Percentiles rank a stretch among this genome's conserved stretches.
Conservation (phyloP, 2,329 filamentous ascomycete species). For the Hyphodiscus sp. region DNA sequence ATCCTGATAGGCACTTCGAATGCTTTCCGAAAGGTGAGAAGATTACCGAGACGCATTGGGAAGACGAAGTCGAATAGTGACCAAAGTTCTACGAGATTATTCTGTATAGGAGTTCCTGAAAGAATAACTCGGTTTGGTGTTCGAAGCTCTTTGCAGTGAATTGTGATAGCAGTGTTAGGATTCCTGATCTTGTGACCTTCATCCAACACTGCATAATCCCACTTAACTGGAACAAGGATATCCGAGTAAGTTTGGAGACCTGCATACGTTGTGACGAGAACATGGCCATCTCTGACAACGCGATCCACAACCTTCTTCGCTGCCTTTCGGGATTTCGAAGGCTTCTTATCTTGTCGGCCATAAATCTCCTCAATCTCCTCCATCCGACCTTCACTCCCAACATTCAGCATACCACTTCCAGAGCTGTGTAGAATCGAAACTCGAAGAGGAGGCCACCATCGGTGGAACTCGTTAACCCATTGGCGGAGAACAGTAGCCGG, state of each 20-base stretch:
- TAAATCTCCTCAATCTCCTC: slow-evolving; percentile 50
- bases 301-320: slow-evolving; percentile 76
- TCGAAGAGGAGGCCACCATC: slow-evolving; percentile 98
- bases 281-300: slow-evolving; percentile 78
- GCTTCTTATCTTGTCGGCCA: slow-evolving; percentile 31
- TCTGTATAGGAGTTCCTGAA: slow-evolving; percentile 96
- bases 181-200: slow-evolving; percentile 99
- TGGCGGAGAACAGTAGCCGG: slow-evolving; percentile 93
- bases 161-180: slow-evolving; percentile 88
- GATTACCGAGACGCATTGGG: slow-evolving; percentile 86
- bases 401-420: slow-evolving; percentile 90
- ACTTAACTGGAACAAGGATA: slow-evolving; percentile 73
- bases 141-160: slow-evolving; percentile 88
- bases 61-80: slow-evolving; percentile 97
- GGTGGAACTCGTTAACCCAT: slow-evolving; percentile 98
- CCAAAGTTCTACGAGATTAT: slow-evolving; percentile 92
- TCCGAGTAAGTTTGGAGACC: slow-evolving; percentile 90
- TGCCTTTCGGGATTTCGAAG: slow-evolving; percentile 55
- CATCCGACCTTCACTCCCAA: slow-evolving; percentile 56
- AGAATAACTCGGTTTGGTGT: slow-evolving; percentile 89
- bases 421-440: slow-evolving; percentile 94
- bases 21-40: slow-evolving; percentile 83
- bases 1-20: slow-evolving; percentile 92
- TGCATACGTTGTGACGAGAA: slow-evolving; percentile 92
- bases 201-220: slow-evolving; percentile 91